These are phyloP conservation scores for Panaeolus papilionaceus DNA, from an alignment of 768 basidiomycete genomes.

Conservation along the genomic window DNA sequence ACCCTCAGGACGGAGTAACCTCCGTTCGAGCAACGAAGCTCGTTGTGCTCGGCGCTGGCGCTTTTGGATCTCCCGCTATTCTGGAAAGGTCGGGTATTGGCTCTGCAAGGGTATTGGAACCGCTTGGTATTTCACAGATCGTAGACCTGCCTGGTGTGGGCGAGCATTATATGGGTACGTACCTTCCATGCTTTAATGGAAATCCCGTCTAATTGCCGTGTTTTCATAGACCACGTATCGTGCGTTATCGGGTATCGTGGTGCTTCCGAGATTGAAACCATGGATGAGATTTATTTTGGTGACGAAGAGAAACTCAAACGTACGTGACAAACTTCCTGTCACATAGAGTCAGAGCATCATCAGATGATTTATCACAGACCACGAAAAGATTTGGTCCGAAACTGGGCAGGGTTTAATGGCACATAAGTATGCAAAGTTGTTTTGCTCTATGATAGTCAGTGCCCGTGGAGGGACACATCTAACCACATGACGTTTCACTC, in stretches of 20 bases:
- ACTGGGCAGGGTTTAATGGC: constrained; percentile 54
- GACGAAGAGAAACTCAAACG: constrained; percentile 42
- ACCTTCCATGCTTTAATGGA: not conserved
- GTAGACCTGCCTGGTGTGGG: constrained; percentile 81
- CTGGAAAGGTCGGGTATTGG: constrained; percentile 71
- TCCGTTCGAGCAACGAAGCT: constrained; percentile 39
- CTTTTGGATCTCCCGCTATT: constrained; percentile 62
- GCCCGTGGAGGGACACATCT: not conserved
- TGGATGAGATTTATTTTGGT: constrained; percentile 51
- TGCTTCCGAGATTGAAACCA: constrained; percentile 48
- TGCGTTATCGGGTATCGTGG: constrained; percentile 44
- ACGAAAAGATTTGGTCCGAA: constrained; percentile 33
- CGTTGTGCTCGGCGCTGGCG: constrained; percentile 57
- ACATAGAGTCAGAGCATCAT: not conserved
- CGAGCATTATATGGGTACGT: constrained; percentile 62
- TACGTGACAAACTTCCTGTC: constrained; percentile 24
- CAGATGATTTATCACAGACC: constrained; percentile 12
- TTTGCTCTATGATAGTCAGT: not conserved
- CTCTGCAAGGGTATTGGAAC: constrained; percentile 48
- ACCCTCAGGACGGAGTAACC: constrained; percentile 28
- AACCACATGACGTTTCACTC: not conserved
- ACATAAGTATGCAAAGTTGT: constrained; percentile 47
- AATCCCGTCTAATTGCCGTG: not conserved
- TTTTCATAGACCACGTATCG: constrained; percentile 43
- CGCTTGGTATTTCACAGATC: constrained; percentile 51